Base-by-base conservation (phyloP, 352 stramenopile genomes). In the Pythium pyrilobum region DNA sequence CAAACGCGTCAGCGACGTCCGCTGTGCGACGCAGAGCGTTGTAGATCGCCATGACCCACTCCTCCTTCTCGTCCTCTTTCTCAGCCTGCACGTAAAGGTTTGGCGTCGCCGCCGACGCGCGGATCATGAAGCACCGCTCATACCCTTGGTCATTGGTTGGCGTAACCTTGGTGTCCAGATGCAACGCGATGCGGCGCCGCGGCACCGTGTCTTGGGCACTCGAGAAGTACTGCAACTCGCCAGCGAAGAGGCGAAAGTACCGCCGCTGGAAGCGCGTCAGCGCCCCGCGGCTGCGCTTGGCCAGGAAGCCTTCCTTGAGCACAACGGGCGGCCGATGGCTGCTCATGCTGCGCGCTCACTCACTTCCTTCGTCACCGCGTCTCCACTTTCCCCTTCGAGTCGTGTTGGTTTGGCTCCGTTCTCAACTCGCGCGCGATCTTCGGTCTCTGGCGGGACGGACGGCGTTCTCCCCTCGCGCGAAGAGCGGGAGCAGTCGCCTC, bases 271-370 rank as follows among this genome's bases (percentile, higher is more conserved):
- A 90, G 37, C 55, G 38, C 32, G 47, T 27, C 24, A 63, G 39
- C 6, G 49, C 47, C 39, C 49, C 39, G 23, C 69, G 70, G 33
- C 76, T 88, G 49, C 74, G 77, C 57, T 90, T 90, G 52, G 69
- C 72, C 29, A 90, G 63, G 54, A 73, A 90, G 36, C 79, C 79
- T 61, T 90, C 79, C 55, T 87, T 86, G 51, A 90, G 61, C 58
- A 81, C 79, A 31, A 52, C 62, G 8, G 59, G 52, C 39, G 36
- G 29, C 25, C 59, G 56, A 25, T 64, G 39, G 46, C 54, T 48
- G 40, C 50, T 58, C 45, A 53, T 62, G 16, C 12, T 55, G n/a
- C 31, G 33, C 23, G 12, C 20, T 37, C 43, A 21, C 55, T 44
- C 38, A n/a, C 34, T 4, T n/a, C 24, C 15, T 5, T 51, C 29